Evolutionary conservation across 768 basidiomycete species (phyloP).

Genomic region (Rhodosporidiobolus odoratus): DNA sequence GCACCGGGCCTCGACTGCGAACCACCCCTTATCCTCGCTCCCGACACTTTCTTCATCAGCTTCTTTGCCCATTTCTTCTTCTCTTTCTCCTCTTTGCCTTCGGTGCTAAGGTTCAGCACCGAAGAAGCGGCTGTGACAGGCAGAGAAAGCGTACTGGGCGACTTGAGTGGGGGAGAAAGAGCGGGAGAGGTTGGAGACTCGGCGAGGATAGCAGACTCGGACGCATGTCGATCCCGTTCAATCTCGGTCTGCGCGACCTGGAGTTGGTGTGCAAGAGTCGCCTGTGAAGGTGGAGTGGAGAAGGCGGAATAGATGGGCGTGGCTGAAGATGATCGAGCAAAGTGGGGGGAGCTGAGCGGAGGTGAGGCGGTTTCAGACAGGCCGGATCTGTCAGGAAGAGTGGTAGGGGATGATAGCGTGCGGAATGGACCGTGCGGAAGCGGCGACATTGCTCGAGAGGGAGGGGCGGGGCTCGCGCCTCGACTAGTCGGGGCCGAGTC

Average conservation of each 20-base stretch:
- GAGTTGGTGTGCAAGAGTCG: neutral
- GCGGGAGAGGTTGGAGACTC: neutral
- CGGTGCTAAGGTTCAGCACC: no score
- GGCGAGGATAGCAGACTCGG: neutral
- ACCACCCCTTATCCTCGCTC: constrained; percentile 1
- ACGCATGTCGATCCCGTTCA: neutral
- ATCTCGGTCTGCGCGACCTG: no score
- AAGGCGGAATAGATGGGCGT: no score
- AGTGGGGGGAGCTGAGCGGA: no score
- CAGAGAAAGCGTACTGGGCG: no score
- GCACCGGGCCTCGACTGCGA: constrained; percentile 18
- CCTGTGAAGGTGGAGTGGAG: neutral
- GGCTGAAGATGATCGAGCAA: no score
- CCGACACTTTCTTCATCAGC: constrained; percentile 37
- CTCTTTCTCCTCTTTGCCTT: neutral
- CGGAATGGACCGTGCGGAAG: neutral
- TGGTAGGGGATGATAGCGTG: neutral
- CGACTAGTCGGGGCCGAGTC: neutral
- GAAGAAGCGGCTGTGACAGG: no score
- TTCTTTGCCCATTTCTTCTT: constrained; percentile 20
- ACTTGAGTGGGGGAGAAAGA: constrained; percentile 1
- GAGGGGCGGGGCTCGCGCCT: constrained; percentile 30
- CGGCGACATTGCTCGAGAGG: constrained; percentile 15
- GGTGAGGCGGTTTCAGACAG: no score
- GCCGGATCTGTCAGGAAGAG: no score